Percentiles rank a stretch among this genome's conserved stretches.
Evolutionary conservation across 768 basidiomycete genomes (phyloP).

Genomic region (Sarcodon aspratus): DNA sequence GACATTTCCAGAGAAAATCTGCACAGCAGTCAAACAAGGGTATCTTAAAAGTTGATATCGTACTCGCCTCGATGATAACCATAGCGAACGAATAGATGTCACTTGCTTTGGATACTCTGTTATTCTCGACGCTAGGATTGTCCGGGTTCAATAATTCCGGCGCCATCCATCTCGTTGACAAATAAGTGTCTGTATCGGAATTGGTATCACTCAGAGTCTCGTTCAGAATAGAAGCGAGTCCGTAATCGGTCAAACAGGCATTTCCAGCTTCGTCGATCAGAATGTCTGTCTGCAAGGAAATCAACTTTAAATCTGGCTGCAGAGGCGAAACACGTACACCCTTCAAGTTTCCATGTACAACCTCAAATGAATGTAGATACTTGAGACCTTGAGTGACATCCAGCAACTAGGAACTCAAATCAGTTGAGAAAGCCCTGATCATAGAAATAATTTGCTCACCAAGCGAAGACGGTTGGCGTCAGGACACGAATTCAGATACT

Average conservation of each 20-base stretch:
- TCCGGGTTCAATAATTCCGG: not conserved
- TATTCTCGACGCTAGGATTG: no score
- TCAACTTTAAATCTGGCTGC: not conserved
- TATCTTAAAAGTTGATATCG: no score
- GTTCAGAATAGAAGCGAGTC: slow-evolving; percentile 8
- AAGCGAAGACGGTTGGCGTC: slow-evolving; percentile 2
- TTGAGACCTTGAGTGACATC: not conserved
- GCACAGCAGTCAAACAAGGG: no score
- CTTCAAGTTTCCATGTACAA: slow-evolving; percentile 4
- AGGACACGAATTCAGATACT: slow-evolving; percentile 1
- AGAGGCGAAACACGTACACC: not conserved
- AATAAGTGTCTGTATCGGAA: slow-evolving; percentile 6
- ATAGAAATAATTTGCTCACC: not conserved
- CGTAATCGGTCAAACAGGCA: slow-evolving; percentile 14
- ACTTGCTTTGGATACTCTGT: not conserved
- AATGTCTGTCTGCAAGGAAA: not conserved
- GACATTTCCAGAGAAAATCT: not conserved
- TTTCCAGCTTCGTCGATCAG: slow-evolving; percentile 4
- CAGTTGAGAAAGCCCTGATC: not conserved
- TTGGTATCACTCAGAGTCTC: not conserved
- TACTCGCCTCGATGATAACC: not conserved
- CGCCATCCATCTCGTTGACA: not conserved
- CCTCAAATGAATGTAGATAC: not conserved
- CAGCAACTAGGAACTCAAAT: not conserved
- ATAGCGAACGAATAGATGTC: not conserved